Evolutionary conservation across 495 filamentous ascomycete genomes (phyloP).

Genomic region (Clohesyomyces aquaticus): DNA sequence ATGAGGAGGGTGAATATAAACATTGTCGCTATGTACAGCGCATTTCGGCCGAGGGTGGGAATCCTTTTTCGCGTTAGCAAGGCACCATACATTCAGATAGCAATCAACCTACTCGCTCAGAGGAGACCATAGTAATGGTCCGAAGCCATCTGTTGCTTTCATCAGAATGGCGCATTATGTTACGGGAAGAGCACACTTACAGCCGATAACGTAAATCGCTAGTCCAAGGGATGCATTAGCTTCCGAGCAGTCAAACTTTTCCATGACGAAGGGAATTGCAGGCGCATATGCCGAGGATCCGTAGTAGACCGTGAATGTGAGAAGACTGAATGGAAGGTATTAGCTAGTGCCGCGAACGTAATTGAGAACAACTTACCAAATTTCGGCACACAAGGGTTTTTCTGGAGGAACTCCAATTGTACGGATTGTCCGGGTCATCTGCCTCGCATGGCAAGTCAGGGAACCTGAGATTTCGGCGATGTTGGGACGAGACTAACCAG

Average conservation of each 20-base stretch:
- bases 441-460: neutral
- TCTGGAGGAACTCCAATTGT: neutral
- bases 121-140: slow-evolving; percentile 42
- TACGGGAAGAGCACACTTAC: neutral
- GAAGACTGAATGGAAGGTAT: slow-evolving; percentile 38
- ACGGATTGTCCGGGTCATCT: slow-evolving; percentile 10
- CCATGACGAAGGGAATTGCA: slow-evolving; percentile 22
- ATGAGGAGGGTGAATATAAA: slow-evolving; percentile 40
- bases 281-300: slow-evolving; percentile 35
- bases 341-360: neutral
- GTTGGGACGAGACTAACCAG: neutral
- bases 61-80: too few species aligned
- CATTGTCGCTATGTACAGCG: slow-evolving; percentile 40
- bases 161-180: slow-evolving; percentile 7
- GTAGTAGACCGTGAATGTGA: slow-evolving; percentile 39
- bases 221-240: slow-evolving; percentile 45
- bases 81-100: too few species aligned
- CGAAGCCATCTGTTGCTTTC: slow-evolving; percentile 38
- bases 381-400: slow-evolving; percentile 2
- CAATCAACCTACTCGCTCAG: too few species aligned
- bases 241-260: slow-evolving; percentile 38
- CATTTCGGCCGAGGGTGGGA: slow-evolving; percentile 42
- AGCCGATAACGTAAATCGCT: slow-evolving; percentile 45
- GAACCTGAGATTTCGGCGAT: neutral
- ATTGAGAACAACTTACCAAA: neutral